Conservation (phyloP, 2,329 filamentous ascomycete genomes). For the Xylaria sp. region DNA sequence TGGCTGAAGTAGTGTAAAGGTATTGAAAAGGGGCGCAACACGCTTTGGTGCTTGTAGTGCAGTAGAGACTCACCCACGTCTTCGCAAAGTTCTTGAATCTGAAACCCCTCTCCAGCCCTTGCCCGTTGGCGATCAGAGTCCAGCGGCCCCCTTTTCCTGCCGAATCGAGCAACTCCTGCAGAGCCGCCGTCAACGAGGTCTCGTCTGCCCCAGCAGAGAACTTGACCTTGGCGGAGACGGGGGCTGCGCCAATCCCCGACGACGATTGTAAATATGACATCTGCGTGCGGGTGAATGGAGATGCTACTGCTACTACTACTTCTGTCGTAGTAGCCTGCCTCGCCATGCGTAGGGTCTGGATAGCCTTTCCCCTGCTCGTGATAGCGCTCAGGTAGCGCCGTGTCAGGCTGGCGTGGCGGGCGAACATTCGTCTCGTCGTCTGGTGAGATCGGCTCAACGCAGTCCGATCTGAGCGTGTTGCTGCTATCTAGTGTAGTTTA, state of each 20-base stretch:
- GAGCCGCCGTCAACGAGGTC: conserved; percentile 49
- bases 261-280: conserved; percentile 33
- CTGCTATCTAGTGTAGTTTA: background rate
- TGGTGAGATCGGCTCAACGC: conserved; percentile 23
- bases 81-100: conserved; percentile 74
- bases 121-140: conserved; percentile 61
- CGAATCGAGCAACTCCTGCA: conserved; percentile 52
- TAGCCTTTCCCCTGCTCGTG: conserved; percentile 24
- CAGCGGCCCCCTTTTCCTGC: conserved; percentile 56
- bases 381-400: conserved; percentile 22
- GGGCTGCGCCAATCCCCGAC: conserved; percentile 21
- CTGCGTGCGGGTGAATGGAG: conserved; percentile 12
- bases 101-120: conserved; percentile 69
- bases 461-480: background rate
- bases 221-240: conserved; percentile 32
- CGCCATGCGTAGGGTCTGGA: conserved; percentile 19
- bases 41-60: background rate
- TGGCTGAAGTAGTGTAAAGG: background rate
- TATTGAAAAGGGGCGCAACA: conserved; percentile 14
- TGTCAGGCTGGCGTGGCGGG: conserved; percentile 26
- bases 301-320: background rate
- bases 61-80: conserved; percentile 65
- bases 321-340: conserved; percentile 20
- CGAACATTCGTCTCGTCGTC: conserved; percentile 33
- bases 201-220: conserved; percentile 62